Conservation (phyloP, 208 protist genomes). For the Crithidia fasciculata region DNA sequence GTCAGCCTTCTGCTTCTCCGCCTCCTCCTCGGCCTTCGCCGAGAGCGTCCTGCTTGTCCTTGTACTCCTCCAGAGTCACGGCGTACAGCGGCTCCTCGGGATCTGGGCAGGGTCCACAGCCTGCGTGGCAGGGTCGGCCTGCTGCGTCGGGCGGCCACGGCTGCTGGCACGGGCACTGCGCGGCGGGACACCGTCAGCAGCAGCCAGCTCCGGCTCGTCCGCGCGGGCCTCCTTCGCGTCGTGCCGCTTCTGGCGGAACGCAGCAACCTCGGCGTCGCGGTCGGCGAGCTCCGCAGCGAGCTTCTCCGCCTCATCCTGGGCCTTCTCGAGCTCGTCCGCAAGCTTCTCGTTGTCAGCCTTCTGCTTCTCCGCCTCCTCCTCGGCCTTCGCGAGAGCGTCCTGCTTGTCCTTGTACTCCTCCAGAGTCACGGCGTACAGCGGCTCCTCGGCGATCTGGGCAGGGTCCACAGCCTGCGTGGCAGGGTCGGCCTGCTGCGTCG, state of each 20-base stretch:
- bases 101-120: constrained; percentile 3
- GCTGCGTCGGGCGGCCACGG: not conserved
- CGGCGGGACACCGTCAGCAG: not conserved
- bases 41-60: constrained; percentile 10
- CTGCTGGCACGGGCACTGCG: constrained; percentile 5
- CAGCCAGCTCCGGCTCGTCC: not conserved
- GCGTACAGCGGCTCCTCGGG: constrained; percentile 1
- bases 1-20: not conserved
- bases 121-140: not conserved
- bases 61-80: constrained; percentile 4
- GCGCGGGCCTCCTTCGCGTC: not conserved
- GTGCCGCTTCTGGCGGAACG: not conserved
- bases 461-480: constrained; percentile 2
- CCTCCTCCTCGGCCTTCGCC: constrained; percentile 4
- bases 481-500: not conserved
- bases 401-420: constrained; percentile 16
- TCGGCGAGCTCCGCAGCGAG: not conserved
- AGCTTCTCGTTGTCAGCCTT: constrained; percentile 12
- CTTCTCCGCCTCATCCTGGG: not conserved
- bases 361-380: constrained; percentile 1
- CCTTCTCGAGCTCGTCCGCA: constrained; percentile 6
- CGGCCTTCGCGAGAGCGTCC: not conserved
- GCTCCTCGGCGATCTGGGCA: not conserved
- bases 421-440: not conserved
- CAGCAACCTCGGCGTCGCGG: not conserved